Conservation (phyloP, 306 rosid genomes). For the Casuarina cunninghamiana region DNA sequence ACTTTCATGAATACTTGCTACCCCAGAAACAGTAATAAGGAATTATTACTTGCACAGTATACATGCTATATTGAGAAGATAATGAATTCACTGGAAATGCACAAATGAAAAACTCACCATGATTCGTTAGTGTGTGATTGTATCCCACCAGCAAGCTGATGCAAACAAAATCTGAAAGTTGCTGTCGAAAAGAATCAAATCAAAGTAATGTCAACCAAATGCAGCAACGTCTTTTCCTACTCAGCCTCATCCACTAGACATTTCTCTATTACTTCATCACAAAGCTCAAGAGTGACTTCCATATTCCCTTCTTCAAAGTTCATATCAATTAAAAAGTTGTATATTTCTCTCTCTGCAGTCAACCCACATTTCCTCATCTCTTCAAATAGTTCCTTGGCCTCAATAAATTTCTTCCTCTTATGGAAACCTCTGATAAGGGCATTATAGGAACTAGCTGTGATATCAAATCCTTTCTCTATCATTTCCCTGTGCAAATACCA, state of each 20-base stretch:
- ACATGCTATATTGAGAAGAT: background rate
- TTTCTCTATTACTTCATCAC: conserved; percentile 85
- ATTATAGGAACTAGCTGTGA: conserved; percentile 59
- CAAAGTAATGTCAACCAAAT: conserved; percentile 18
- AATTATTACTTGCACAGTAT: background rate
- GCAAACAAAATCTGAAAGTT: conserved; percentile 13
- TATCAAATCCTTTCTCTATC: conserved; percentile 62
- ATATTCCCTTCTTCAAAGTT: conserved; percentile 77
- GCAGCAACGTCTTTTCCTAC: conserved; percentile 33
- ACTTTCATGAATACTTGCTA: background rate
- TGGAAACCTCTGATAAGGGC: conserved; percentile 64
- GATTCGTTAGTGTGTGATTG: conserved; percentile 12
- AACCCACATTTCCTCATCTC: conserved; percentile 81
- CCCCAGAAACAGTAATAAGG: conserved; percentile 4
- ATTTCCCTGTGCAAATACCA: conserved; percentile 68
- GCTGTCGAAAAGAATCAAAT: conserved; percentile 7
- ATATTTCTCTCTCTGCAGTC: conserved; percentile 68
- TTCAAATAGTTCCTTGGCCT: conserved; percentile 73
- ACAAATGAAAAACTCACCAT: conserved; percentile 7
- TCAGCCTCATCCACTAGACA: conserved; percentile 46
- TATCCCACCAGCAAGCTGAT: conserved; percentile 20
- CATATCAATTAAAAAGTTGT: conserved; percentile 70
- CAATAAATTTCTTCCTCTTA: conserved; percentile 71
- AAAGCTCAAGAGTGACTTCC: conserved; percentile 71
- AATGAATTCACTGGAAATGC: background rate